These are phyloP conservation scores for Setomelanomma holmii DNA, from an alignment of 2,329 filamentous ascomycete genomes.

Conservation along the genomic window DNA sequence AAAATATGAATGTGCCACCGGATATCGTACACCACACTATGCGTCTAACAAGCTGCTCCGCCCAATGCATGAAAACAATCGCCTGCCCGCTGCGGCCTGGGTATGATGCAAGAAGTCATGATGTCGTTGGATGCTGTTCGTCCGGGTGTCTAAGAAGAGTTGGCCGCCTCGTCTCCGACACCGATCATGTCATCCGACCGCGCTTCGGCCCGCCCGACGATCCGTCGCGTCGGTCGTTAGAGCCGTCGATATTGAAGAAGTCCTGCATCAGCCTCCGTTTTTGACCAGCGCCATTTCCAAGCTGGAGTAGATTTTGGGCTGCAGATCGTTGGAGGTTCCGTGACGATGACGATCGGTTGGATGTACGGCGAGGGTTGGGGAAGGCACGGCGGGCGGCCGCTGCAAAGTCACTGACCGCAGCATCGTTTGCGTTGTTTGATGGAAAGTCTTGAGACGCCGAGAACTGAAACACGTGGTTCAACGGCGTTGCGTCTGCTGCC, in stretches of 20 bases:
- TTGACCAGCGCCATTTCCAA: slow-evolving; percentile 71
- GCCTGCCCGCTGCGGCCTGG: slow-evolving; percentile 23
- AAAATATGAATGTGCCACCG: slow-evolving; percentile 16
- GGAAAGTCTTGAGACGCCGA: slow-evolving; percentile 69
- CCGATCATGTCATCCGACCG: slow-evolving; percentile 47
- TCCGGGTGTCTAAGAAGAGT: slow-evolving; percentile 5
- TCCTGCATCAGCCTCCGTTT: slow-evolving; percentile 78
- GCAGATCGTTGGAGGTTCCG: slow-evolving; percentile 42
- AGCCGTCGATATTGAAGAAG: slow-evolving; percentile 74
- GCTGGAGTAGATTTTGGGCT: slow-evolving; percentile 48
- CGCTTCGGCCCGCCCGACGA: slow-evolving; percentile 48
- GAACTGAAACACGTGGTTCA: slow-evolving; percentile 67
- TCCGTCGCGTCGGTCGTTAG: slow-evolving; percentile 66
- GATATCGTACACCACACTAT: slow-evolving; percentile 33
- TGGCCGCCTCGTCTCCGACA: too few species aligned
- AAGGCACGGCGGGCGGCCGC: slow-evolving; percentile 43
- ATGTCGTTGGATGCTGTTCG: slow-evolving; percentile 16
- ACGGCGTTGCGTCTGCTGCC: slow-evolving; percentile 36
- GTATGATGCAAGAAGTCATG: slow-evolving; percentile 27
- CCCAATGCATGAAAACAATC: slow-evolving; percentile 29
- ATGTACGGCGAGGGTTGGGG: slow-evolving; percentile 39
- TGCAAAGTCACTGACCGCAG: slow-evolving; percentile 28
- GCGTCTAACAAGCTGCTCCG: slow-evolving; percentile 31
- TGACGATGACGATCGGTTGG: slow-evolving; percentile 45
- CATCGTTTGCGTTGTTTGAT: slow-evolving; percentile 47